Percentiles rank a stretch among this genome's conserved stretches.
Conservation (phyloP, 345 rosid species). For the Litchi chinensis region DNA sequence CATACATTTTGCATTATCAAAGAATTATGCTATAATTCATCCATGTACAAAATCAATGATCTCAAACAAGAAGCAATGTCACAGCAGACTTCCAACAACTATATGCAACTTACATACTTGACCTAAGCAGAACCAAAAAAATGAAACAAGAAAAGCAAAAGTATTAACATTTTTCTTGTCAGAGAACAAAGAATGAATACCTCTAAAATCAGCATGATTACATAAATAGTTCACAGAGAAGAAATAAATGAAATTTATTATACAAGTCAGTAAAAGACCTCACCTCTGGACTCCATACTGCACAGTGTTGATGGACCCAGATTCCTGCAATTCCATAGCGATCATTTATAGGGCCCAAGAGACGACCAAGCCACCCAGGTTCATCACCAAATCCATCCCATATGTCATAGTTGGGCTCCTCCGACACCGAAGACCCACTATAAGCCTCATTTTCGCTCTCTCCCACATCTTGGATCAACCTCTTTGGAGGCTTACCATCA, state of each 20-base stretch:
- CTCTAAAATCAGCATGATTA: slow-evolving; percentile 5
- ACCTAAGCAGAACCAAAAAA: neutral
- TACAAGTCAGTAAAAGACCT: slow-evolving; percentile 17
- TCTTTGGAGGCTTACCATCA: slow-evolving; percentile 93
- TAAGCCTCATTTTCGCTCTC: slow-evolving; percentile 80
- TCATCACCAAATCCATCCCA: slow-evolving; percentile 98
- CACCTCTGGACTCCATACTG: slow-evolving; percentile 99
- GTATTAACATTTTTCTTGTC: neutral
- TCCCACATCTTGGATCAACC: slow-evolving; percentile 59
- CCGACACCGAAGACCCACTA: slow-evolving; percentile 86
- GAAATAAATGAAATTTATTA: neutral
- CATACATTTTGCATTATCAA: neutral
- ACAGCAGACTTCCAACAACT: neutral
- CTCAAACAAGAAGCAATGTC: neutral
- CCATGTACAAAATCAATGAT: neutral
- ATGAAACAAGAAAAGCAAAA: neutral
- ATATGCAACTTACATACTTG: neutral
- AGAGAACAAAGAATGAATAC: neutral
- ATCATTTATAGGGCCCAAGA: slow-evolving; percentile 91
- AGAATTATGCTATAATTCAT: neutral
- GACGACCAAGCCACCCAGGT: slow-evolving; percentile 94
- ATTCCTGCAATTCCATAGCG: slow-evolving; percentile 96
- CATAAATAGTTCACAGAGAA: neutral
- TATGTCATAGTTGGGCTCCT: slow-evolving; percentile 77
- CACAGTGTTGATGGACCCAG: slow-evolving; percentile 98